Percentiles rank a stretch among this genome's conserved stretches.
phyloP scores from a whole-genome alignment of 768 basidiomycete genomes.

The Lenzites betulinus region DNA sequence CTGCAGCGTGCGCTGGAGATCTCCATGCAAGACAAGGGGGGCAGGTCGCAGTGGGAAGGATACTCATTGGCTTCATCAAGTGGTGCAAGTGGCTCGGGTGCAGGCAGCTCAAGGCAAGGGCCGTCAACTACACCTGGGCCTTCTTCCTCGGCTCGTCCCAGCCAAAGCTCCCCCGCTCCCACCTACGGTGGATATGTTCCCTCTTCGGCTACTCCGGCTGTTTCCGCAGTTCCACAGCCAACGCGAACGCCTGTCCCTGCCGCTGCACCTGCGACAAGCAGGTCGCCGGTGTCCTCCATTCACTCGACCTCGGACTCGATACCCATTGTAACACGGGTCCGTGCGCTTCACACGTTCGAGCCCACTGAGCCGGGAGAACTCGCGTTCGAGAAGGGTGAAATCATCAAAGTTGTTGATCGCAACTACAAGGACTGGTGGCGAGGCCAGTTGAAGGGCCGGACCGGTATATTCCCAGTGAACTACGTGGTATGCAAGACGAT shows the following conservation, averaged over 20 bases:
- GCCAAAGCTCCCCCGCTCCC: constrained; percentile 35
- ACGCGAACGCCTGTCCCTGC: constrained; percentile 23
- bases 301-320: constrained; percentile 31
- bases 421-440: constrained; percentile 98
- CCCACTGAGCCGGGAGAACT: constrained; percentile 89
- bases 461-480: constrained; percentile 96
- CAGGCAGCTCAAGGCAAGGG: constrained; percentile 23
- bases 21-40: constrained; percentile 91
- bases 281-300: constrained; percentile 29
- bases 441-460: constrained; percentile 85
- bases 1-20: constrained; percentile 90
- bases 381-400: constrained; percentile 87
- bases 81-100: constrained; percentile 38
- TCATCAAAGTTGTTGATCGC: constrained; percentile 93
- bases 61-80: constrained; percentile 42
- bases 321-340: constrained; percentile 72
- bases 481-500: constrained; percentile 69
- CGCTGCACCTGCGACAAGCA: constrained; percentile 25
- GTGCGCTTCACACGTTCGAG: constrained; percentile 86
- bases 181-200: constrained; percentile 60
- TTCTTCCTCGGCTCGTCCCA: constrained; percentile 17
- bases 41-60: constrained; percentile 56
- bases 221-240: constrained; percentile 38
- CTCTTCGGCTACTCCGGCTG: constrained; percentile 43
- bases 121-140: constrained; percentile 16